Percentiles rank a stretch among this genome's conserved stretches.
Conservation (phyloP, 1,139 yeast genomes). For the Pichia kudriavzevii region DNA sequence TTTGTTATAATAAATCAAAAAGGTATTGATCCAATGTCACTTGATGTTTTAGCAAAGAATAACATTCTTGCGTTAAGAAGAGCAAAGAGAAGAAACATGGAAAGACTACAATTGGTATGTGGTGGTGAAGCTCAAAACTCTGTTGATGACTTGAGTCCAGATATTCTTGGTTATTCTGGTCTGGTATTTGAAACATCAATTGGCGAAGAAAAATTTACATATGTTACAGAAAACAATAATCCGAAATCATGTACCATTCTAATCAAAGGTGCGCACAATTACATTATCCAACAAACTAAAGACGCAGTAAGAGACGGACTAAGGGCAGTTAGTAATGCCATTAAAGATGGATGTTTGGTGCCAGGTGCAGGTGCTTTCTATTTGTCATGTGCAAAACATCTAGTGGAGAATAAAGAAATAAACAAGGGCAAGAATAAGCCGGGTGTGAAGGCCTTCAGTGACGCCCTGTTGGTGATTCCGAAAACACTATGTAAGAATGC, state of each 20-base stretch:
- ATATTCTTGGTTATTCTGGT: conserved; percentile 85
- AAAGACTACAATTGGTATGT: conserved; percentile 88
- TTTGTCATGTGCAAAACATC: conserved; percentile 69
- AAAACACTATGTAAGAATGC: conserved; percentile 90
- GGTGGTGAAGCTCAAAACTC: conserved; percentile 99
- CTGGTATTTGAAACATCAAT: conserved; percentile 84
- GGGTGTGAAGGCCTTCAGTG: conserved; percentile 90
- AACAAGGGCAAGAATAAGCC: conserved; percentile 84
- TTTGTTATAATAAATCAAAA: conserved; percentile 96
- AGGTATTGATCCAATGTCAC: conserved; percentile 95
- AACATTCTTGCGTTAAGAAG: conserved; percentile 91
- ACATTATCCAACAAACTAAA: conserved; percentile 82
- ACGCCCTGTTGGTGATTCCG: conserved; percentile 83
- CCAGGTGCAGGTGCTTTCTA: conserved; percentile 98
- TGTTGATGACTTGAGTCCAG: conserved; percentile 86
- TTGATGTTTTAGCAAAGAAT: conserved; percentile 89
- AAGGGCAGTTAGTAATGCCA: conserved; percentile 86
- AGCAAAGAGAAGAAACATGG: conserved; percentile 99
- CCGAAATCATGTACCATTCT: conserved; percentile 89
- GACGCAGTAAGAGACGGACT: conserved; percentile 97
- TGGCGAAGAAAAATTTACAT: conserved; percentile 97
- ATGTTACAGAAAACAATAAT: conserved; percentile 83
- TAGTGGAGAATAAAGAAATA: conserved; percentile 42
- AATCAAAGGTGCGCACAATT: conserved; percentile 88
- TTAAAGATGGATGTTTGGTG: conserved; percentile 75